Evolutionary conservation across 805 yeast species (phyloP).

Genomic region (Candida tibetensis): DNA sequence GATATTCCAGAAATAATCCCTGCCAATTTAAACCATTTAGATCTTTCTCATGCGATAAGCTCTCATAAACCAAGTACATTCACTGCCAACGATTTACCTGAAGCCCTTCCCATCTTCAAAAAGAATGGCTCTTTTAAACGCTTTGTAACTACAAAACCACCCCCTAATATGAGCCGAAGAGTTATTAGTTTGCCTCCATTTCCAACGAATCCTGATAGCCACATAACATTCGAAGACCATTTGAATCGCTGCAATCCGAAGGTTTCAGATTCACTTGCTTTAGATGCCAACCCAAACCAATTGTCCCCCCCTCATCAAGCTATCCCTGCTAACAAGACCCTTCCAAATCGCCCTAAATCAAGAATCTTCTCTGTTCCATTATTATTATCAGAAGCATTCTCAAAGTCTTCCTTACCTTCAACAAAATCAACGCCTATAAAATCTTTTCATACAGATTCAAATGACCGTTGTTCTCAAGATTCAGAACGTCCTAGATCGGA

Average conservation of each 20-base stretch:
- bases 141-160: conserved; percentile 6
- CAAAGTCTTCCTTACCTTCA: too few species aligned
- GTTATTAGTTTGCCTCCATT: conserved; percentile 22
- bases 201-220: too few species aligned
- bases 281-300: too few species aligned
- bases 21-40: conserved; percentile 20
- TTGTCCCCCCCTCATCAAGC: neutral
- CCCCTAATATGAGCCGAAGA: conserved; percentile 9
- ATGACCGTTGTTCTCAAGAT: too few species aligned
- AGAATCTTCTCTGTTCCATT: neutral
- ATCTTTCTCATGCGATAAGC: conserved; percentile 26
- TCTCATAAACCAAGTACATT: conserved; percentile 26
- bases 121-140: conserved; percentile 21
- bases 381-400: neutral
- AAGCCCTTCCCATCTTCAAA: conserved; percentile 21
- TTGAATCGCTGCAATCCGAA: too few species aligned
- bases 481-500: too few species aligned
- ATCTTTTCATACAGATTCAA: too few species aligned
- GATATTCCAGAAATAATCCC: conserved; percentile 21
- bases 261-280: too few species aligned
- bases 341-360: neutral
- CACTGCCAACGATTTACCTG: conserved; percentile 29
- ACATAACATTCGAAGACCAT: too few species aligned
- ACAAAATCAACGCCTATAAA: too few species aligned
- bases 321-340: neutral